A percentile compares a stretch with the other conserved stretches of the same genome.
Conservation (phyloP, 768 basidiomycete genomes). For the Suillus subaureus region DNA sequence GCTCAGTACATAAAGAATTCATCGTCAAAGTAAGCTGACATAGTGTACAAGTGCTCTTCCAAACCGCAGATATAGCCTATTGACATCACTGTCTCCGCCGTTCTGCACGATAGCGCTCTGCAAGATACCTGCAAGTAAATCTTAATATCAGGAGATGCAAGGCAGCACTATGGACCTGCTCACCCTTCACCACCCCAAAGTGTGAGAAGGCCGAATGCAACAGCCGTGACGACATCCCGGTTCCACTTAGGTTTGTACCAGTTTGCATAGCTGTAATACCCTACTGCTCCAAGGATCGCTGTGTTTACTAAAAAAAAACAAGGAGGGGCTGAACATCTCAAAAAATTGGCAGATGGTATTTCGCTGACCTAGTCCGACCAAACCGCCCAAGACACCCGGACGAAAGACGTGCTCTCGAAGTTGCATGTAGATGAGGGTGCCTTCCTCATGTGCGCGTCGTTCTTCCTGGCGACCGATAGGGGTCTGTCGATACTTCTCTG, state of each 20-base stretch:
- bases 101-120: conserved; percentile 39
- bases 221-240: conserved; percentile 55
- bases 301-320: conserved; percentile 59
- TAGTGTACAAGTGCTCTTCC: not conserved
- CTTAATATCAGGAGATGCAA: not conserved
- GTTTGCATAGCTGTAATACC: conserved; percentile 64
- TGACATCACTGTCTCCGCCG: conserved; percentile 11
- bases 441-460: conserved; percentile 57
- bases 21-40: not conserved
- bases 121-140: conserved; percentile 35
- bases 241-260: conserved; percentile 73
- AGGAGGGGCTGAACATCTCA: not conserved
- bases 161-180: conserved; percentile 25
- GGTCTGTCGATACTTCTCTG: conserved; percentile 62
- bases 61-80: not conserved
- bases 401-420: conserved; percentile 58
- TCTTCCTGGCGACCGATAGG: conserved; percentile 59
- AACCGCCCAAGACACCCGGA: conserved; percentile 66
- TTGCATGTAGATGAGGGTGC: conserved; percentile 54
- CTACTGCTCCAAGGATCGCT: conserved; percentile 60
- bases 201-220: conserved; percentile 58
- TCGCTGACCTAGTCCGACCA: conserved; percentile 59
- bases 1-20: not conserved
- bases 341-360: not conserved
- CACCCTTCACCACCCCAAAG: conserved; percentile 73